phyloP scores from a whole-genome alignment of 352 stramenopile species.

The Phytopythium boreale region DNA sequence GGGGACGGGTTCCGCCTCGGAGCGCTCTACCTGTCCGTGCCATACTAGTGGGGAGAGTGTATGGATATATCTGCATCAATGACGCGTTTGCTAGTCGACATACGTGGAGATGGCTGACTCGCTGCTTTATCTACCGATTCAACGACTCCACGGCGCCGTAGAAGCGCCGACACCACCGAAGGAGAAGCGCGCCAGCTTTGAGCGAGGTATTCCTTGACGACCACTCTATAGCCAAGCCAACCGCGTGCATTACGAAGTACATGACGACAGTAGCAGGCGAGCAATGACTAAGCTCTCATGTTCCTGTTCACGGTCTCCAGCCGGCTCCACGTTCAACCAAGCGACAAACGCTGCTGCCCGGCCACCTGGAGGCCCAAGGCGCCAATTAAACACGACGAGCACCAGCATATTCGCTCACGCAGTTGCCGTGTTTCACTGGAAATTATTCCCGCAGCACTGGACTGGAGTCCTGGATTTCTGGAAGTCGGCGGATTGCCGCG shows the following conservation, averaged over 20 bases:
- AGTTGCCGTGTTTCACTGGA: background rate
- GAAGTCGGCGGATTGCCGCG: background rate
- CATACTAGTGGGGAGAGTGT: slow-evolving; percentile 20
- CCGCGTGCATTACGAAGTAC: too few species aligned
- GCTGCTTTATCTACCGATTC: too few species aligned
- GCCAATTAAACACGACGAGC: background rate
- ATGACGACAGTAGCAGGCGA: too few species aligned
- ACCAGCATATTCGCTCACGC: too few species aligned
- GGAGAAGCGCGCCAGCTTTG: too few species aligned
- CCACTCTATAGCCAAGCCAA: background rate
- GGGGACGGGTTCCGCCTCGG: slow-evolving; percentile 31
- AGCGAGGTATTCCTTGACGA: background rate
- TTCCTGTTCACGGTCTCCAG: too few species aligned
- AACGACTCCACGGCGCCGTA: background rate
- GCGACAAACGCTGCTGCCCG: background rate
- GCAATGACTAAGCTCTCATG: too few species aligned
- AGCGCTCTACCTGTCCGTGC: slow-evolving; percentile 58
- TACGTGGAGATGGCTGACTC: too few species aligned
- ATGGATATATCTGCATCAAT: background rate
- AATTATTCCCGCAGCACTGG: background rate
- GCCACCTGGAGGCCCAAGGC: background rate
- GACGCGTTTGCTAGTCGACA: too few species aligned
- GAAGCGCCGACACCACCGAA: background rate
- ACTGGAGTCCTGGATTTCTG: background rate
- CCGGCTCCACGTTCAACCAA: background rate